Evolutionary conservation across 345 rosid species (phyloP).

Genomic region (Angophora floribunda): DNA sequence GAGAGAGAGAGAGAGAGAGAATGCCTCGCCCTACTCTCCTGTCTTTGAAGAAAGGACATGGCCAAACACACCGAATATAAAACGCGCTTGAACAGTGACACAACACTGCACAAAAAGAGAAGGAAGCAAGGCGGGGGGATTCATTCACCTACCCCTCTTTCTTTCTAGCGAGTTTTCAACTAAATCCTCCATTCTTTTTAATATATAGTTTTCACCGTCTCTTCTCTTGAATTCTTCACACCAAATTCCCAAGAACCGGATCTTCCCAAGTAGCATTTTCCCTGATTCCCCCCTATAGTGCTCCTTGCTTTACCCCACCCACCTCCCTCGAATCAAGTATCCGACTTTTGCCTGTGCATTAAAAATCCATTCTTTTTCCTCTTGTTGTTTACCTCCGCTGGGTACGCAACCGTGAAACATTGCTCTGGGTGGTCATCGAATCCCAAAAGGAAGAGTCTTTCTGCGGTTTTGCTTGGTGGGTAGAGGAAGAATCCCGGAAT

Average conservation of each 20-base stretch:
- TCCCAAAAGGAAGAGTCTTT: not conserved
- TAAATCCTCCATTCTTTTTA: not conserved
- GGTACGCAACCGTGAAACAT: not conserved
- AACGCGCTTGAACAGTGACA: not conserved
- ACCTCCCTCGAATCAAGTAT: not conserved
- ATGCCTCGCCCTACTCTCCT: not conserved
- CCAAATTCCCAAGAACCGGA: not conserved
- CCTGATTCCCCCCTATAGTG: not conserved
- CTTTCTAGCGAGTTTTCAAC: not conserved
- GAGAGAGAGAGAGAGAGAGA: not conserved
- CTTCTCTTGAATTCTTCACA: not conserved
- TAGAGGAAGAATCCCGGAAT: not conserved
- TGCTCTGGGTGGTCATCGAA: not conserved
- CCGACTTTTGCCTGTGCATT: not conserved
- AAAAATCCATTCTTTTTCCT: slow-evolving; percentile 8
- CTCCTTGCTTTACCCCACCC: not conserved
- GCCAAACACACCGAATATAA: not conserved
- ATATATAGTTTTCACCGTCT: slow-evolving; percentile 1
- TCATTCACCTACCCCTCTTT: slow-evolving; percentile 14
- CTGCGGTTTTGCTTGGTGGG: not conserved
- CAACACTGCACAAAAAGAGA: not conserved
- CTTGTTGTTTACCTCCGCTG: not conserved
- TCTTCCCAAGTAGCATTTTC: not conserved
- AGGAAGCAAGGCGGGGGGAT: not conserved
- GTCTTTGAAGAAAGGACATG: not conserved